Evolutionary conservation across 768 basidiomycete genomes (phyloP), one percentile per base, ranked within the genome.

Genomic region (Steccherinum ochraceum): DNA sequence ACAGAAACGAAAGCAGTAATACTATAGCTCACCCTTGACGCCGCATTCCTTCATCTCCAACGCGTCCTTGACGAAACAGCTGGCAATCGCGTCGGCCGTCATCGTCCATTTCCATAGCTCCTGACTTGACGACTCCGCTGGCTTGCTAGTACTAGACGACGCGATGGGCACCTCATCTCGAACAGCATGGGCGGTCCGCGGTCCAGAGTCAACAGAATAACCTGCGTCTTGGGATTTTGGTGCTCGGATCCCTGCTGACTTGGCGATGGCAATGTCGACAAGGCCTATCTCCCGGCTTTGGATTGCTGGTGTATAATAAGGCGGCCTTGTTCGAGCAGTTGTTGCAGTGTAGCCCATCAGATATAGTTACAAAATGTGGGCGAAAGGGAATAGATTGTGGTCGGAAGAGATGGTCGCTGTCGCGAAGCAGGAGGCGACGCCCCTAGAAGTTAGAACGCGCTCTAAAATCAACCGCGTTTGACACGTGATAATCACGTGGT

Each of bases 51-150:
- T 39, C 64, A 64, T 59, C 13, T 56, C 50, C 23, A 55, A 46
- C 1, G 61, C 52, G 40, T 65, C 64, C 25, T 53, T 20, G 19
- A 60, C 53, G 30, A 63, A 60, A 35, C 64, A 65, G 10, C 58
- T 45, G 4, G 62, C 62, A n/a, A 61, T 43, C 5, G 64, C 59
- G n/a, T 58, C 59, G 19, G 45, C 24, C 1, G 52, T 59, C 18
- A 64, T 53, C 13, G 64, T 64, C 62, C 62, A 65, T 21, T 51
- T 51, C 52, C 57, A 57, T 12, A 64, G 54, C 16, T 59, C 55
- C 11, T 40, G 11, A 24, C 51, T 45, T 73, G 26, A 35, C 30
- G 7, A 16, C 30, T 7, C 16, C 16, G 7, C 30, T 7, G 30
- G 7, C 30, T 35, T 35, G 30, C 30, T 35, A 35, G 16, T 16